Evolutionary conservation across 2,329 filamentous ascomycete species (phyloP).

Genomic region (Pseudogymnoascus sp.): DNA sequence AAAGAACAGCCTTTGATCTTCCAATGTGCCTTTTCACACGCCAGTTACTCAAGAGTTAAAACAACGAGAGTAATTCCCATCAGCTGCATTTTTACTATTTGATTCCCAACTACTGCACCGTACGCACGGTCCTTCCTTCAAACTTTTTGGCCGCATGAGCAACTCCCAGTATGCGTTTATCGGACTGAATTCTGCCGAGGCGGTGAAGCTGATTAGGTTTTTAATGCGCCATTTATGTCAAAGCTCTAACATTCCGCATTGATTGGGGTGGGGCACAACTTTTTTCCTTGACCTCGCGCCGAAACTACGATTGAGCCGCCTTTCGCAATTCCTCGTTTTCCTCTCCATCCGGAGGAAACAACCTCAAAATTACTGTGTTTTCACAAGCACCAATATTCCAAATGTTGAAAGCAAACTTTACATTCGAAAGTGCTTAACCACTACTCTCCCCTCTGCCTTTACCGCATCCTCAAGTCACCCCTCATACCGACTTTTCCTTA

Average conservation of each 20-base stretch:
- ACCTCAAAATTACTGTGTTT: not conserved
- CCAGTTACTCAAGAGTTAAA: not conserved
- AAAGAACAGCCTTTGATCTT: not conserved
- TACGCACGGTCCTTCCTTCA: not conserved
- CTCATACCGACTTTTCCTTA: conserved; percentile 5
- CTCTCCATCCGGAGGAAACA: conserved; percentile 1
- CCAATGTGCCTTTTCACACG: not conserved
- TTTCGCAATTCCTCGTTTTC: conserved; percentile 8
- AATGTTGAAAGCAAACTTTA: conserved; percentile 9
- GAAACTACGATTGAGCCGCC: conserved; percentile 7
- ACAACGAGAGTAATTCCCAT: not conserved
- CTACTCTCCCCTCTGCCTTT: conserved; percentile 4
- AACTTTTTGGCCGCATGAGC: conserved; percentile 4
- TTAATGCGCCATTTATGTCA: conserved; percentile 9
- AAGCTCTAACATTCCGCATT: conserved; percentile 6
- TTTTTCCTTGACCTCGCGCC: conserved; percentile 9
- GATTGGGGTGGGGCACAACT: conserved; percentile 8
- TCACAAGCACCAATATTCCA: conserved; percentile 10
- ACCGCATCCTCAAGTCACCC: conserved; percentile 4
- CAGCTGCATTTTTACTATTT: not conserved
- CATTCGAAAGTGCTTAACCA: conserved; percentile 12
- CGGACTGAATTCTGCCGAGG: conserved; percentile 3
- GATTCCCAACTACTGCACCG: not conserved
- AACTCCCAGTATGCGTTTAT: conserved; percentile 1
- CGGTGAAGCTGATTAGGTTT: conserved; percentile 7